Evolutionary conservation across 1,284 basidiomycete species (phyloP).

Genomic region (Fomitopsis pinicola): DNA sequence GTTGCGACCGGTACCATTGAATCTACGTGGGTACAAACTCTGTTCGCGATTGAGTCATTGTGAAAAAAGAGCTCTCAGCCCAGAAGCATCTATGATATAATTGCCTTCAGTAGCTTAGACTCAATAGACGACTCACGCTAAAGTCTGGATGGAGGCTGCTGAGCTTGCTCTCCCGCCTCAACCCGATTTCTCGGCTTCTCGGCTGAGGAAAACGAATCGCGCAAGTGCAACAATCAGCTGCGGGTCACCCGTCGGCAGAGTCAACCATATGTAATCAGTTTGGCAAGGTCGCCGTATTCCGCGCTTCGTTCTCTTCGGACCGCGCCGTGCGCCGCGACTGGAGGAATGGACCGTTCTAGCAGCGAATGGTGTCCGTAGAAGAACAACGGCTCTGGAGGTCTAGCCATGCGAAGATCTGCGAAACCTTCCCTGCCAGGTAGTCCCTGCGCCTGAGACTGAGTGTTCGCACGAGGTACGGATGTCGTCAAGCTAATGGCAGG

Average conservation of each 20-base stretch:
- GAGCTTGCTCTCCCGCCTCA: no score
- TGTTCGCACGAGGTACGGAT: background rate
- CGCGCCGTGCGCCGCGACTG: background rate
- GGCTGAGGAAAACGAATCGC: no score
- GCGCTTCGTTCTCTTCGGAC: background rate
- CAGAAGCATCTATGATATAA: background rate
- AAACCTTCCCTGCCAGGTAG: background rate
- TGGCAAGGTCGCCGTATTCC: background rate
- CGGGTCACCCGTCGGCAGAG: background rate
- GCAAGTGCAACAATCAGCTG: no score
- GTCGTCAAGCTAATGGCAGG: no score
- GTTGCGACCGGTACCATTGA: background rate
- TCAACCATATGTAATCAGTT: background rate
- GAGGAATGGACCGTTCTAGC: background rate
- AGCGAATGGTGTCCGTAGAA: background rate
- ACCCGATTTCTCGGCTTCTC: no score
- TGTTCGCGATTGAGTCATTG: background rate
- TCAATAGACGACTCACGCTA: no score
- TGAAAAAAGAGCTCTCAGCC: background rate
- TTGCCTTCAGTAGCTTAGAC: background rate
- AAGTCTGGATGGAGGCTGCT: no score
- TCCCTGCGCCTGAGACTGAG: background rate
- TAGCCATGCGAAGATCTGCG: background rate
- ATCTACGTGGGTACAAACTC: background rate
- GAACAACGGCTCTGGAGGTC: background rate